These are phyloP conservation scores for Podaxis pistillaris DNA, from an alignment of 768 basidiomycete species.

Conservation along the genomic window DNA sequence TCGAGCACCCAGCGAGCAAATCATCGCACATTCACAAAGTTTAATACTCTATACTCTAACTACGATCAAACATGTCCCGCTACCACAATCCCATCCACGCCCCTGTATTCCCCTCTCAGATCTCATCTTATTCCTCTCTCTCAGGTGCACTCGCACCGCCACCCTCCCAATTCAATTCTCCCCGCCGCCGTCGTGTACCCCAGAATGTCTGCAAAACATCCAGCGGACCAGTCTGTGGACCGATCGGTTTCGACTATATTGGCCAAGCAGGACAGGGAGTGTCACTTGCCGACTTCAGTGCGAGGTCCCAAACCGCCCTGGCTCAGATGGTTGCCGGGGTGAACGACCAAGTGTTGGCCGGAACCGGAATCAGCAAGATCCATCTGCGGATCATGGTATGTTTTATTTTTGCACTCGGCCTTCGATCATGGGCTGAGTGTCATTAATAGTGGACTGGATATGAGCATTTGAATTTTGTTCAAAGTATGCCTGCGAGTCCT, in stretches of 20 bases:
- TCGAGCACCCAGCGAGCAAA: background rate
- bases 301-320: slow-evolving; percentile 6
- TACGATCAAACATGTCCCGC: slow-evolving; percentile 6
- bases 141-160: slow-evolving; percentile 7
- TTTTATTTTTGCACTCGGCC: background rate
- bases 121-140: slow-evolving; percentile 11
- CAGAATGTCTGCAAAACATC: slow-evolving; percentile 6
- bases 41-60: slow-evolving; percentile 12
- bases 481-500: slow-evolving; percentile 7
- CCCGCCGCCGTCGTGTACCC: slow-evolving; percentile 12
- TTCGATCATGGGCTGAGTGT: background rate
- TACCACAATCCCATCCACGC: slow-evolving; percentile 13
- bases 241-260: slow-evolving; percentile 12
- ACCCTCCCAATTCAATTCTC: background rate
- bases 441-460: slow-evolving; percentile 17
- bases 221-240: background rate
- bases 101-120: slow-evolving; percentile 13
- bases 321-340: slow-evolving; percentile 14
- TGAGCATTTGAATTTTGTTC: slow-evolving; percentile 12
- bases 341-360: slow-evolving; percentile 14
- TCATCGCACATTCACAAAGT: background rate
- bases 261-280: slow-evolving; percentile 14
- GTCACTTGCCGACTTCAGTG: slow-evolving; percentile 12
- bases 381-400: slow-evolving; percentile 17
- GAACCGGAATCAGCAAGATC: slow-evolving; percentile 8